These are phyloP conservation scores for Pholiota molesta DNA, from an alignment of 768 basidiomycete genomes.

Conservation along the genomic window DNA sequence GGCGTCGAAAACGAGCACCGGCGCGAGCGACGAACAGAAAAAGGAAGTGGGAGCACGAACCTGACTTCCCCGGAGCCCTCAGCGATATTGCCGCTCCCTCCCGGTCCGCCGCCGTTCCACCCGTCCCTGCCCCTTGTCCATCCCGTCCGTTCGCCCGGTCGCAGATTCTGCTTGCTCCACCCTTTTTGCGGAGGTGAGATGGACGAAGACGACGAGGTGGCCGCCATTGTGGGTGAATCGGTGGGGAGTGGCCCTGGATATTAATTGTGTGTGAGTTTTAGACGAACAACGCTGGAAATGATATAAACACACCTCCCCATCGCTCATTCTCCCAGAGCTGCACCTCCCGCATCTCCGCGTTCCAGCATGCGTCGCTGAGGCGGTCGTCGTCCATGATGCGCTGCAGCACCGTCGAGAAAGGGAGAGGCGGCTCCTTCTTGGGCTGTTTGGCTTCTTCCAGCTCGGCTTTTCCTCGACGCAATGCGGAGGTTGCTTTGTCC, in stretches of 20 bases:
- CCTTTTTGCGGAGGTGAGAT: constrained; percentile 20
- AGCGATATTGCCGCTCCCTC: constrained; percentile 41
- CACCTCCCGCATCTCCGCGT: constrained; percentile 63
- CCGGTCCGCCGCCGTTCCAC: constrained; percentile 58
- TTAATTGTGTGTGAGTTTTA: neutral
- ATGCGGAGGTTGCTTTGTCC: neutral
- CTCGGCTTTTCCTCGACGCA: neutral
- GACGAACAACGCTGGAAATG: too few species aligned
- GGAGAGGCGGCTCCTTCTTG: constrained; percentile 4
- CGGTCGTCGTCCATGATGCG: constrained; percentile 65
- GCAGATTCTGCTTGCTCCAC: constrained; percentile 50
- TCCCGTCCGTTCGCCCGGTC: constrained; percentile 51
- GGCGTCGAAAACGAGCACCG: too few species aligned
- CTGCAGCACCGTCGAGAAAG: constrained; percentile 31
- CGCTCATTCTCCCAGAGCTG: constrained; percentile 86
- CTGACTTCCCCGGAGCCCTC: constrained; percentile 59
- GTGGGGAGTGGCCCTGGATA: constrained; percentile 13
- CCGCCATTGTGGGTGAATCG: constrained; percentile 6
- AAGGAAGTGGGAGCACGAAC: constrained; percentile 33
- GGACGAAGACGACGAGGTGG: neutral
- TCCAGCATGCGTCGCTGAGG: constrained; percentile 67
- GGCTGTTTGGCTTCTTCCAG: neutral
- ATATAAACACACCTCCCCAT: constrained; percentile 40
- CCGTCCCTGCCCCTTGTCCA: constrained; percentile 78
- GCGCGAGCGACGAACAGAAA: neutral